A percentile compares a stretch with the other conserved stretches of the same genome.
Evolutionary conservation across 2,329 filamentous ascomycete genomes (phyloP).

Genomic region (Aspergillus puulaauensis): DNA sequence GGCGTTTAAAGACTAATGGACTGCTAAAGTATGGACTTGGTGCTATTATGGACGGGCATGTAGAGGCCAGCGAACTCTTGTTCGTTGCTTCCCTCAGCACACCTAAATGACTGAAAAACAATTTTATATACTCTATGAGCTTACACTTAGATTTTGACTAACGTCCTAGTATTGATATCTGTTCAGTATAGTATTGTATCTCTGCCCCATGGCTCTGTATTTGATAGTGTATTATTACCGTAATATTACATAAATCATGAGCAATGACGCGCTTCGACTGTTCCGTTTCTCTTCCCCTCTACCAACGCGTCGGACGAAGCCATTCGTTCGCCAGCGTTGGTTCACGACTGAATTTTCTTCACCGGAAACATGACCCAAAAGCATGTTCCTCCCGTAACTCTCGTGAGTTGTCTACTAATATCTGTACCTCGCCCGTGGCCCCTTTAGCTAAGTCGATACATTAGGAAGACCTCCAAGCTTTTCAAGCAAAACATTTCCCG

Average conservation of each 20-base stretch:
- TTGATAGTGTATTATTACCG: not conserved
- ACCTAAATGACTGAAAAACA: not conserved
- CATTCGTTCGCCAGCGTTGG: not conserved
- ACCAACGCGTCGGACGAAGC: not conserved
- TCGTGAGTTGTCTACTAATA: constrained; percentile 26
- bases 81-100: not conserved
- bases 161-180: not conserved
- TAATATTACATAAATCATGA: not conserved
- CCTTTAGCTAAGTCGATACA: not conserved
- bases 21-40: not conserved
- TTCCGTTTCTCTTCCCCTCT: not conserved
- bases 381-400: constrained; percentile 35
- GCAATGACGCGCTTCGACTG: not conserved
- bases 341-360: too few relatives aligned
- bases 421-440: too few relatives aligned
- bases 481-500: constrained; percentile 61
- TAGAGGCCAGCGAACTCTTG: not conserved
- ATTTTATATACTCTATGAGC: not conserved
- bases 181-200: not conserved
- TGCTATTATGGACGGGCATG: not conserved
- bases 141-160: too few relatives aligned
- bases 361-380: constrained; percentile 16
- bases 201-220: not conserved
- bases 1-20: too few relatives aligned
- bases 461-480: constrained; percentile 60